Evolutionary conservation across 73 alveolate genomes (phyloP), one percentile per base, ranked within the genome.

Genomic region (Paramecium sonneborni): DNA sequence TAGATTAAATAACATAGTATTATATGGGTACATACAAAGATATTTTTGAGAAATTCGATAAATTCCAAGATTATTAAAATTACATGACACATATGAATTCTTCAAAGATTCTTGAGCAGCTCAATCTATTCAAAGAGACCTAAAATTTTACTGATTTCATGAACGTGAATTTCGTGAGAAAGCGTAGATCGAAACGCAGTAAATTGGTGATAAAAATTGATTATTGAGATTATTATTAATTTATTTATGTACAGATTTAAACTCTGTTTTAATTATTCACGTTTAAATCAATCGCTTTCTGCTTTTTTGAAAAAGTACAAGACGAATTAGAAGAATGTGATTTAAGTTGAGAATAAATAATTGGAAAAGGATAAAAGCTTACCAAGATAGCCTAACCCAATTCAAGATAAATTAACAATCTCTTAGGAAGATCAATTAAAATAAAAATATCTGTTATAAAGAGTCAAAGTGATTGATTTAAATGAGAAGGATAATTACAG

Each of bases 11-110:
- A 43, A 11, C 39, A 26, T 12, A 62, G 12, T 15, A 7, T 62
- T 62, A 62, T 62, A 62, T 62, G 84, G 84, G 84, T 62, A 62
- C 39, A n/a, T 62, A 62, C 26, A 62, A 62, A 32, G 84, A 62
- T 26, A 62, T 62, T 62, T 62, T 62, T 62, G 84, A 62, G 28
- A 32, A 62, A 26, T 62, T 62, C 14, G 84, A 62, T 28, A 62
- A 62, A 32, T 30, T 26, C 3, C 11, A 62, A 24, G 84, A 62
- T 62, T 62, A 12, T 32, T 30, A 10, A 62, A 30, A 62, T n/a
- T 62, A 62, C 11, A 62, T 62, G 84, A 62, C 48, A 4, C 84
- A 62, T 32, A 62, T 62, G 84, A 62, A 62, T 62, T 26, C 44
- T 26, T 30, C 43, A 7, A 62, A 26, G 26, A 62, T 62, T 32